These are phyloP conservation scores for Erysimum cheiranthoides DNA, from an alignment of 345 rosid species.

Conservation along the genomic window DNA sequence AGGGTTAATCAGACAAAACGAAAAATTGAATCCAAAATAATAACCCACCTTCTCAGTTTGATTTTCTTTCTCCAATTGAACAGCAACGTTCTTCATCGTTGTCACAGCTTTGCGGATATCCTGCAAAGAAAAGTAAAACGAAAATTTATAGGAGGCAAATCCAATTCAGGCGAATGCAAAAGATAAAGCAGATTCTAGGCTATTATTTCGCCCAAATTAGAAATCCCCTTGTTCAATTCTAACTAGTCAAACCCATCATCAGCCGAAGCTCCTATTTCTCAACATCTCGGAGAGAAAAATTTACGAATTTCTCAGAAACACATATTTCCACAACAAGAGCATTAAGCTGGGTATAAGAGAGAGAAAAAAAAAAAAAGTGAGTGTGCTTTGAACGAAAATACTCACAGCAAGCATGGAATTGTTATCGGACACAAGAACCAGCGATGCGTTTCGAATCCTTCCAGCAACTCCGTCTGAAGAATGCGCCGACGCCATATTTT, in stretches of 20 bases:
- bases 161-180: neutral
- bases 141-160: neutral
- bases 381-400: slow-evolving; percentile 12
- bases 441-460: slow-evolving; percentile 59
- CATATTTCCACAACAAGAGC: neutral
- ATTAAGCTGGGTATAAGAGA: neutral
- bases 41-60: slow-evolving; percentile 65
- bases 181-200: slow-evolving; percentile 3
- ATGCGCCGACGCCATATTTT: slow-evolving; percentile 55
- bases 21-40: neutral
- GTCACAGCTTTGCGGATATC: slow-evolving; percentile 70
- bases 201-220: neutral
- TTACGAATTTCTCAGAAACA: slow-evolving; percentile 10
- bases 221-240: neutral
- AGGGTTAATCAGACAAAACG: neutral
- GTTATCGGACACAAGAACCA: slow-evolving; percentile 57
- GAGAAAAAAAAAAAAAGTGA: neutral
- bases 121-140: slow-evolving; percentile 48
- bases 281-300: neutral
- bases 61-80: slow-evolving; percentile 75
- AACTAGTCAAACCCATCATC: slow-evolving; percentile 1
- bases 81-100: slow-evolving; percentile 72
- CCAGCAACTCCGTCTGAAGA: slow-evolving; percentile 52
- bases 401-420: slow-evolving; percentile 63
- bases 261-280: slow-evolving; percentile 9